phyloP scores from a whole-genome alignment of 139 green algal genomes.

The Coelastrella sp. region DNA sequence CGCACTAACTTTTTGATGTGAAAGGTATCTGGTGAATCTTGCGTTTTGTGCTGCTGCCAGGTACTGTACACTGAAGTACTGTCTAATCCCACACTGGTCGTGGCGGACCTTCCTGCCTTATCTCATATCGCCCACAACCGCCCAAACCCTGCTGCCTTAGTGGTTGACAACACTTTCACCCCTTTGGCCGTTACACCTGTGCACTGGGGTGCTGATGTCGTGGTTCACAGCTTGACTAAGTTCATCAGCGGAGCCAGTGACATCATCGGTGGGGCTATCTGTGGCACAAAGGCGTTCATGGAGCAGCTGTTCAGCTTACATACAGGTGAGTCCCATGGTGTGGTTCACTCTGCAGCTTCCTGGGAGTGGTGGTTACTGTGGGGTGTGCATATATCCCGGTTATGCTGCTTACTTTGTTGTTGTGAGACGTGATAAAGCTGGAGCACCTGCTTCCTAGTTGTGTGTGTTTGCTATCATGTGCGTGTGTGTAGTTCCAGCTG shows the following conservation, averaged over 20 bases:
- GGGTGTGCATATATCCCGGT: background rate
- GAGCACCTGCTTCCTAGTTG: too few relatives aligned
- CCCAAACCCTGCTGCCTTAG: conserved; percentile 52
- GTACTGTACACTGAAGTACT: conserved; percentile 77
- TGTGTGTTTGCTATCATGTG: too few relatives aligned
- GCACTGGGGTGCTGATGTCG: conserved; percentile 74
- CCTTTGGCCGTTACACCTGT: conserved; percentile 70
- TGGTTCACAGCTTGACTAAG: conserved; percentile 88
- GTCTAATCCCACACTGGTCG: conserved; percentile 80
- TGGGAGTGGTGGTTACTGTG: background rate
- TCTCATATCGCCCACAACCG: conserved; percentile 60
- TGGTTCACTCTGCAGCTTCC: background rate
- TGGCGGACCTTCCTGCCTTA: conserved; percentile 74
- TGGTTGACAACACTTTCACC: conserved; percentile 91
- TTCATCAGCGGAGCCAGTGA: conserved; percentile 81
- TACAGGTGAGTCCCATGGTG: conserved; percentile 25
- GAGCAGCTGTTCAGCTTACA: conserved; percentile 74
- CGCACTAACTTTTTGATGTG: background rate
- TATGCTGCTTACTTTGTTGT: too few relatives aligned
- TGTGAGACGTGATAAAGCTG: too few relatives aligned
- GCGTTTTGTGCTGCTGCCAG: conserved; percentile 25
- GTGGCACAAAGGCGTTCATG: conserved; percentile 65
- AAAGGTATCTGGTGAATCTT: background rate
- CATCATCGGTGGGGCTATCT: conserved; percentile 78
- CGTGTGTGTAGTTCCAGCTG: too few relatives aligned